Base-by-base conservation (phyloP, 2,329 filamentous ascomycete genomes). In the Claviceps digitariae region DNA sequence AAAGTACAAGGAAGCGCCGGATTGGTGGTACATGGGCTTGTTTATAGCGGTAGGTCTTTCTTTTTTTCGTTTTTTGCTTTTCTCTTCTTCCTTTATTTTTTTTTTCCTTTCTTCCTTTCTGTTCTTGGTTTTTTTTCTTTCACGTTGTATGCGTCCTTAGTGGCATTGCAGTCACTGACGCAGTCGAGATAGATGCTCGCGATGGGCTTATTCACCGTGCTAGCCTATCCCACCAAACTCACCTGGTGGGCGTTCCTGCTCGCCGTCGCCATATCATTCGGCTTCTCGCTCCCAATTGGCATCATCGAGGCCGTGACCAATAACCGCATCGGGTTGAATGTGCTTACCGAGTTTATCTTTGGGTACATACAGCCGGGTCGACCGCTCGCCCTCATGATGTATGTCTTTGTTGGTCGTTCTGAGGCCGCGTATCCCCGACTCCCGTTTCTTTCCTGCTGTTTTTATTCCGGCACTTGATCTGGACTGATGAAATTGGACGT, bases 361-460 rank as follows among this genome's bases (percentile, higher is more conserved):
- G 86, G 86, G 1, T 89, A 89, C 61, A 85, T 89, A 60, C 83
- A 87, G 57, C 84, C 84, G 0, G 86, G 86, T 2, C 71, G 78
- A 6, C 85, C 86, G 0, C 69, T 89, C 52, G 85, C 82, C 0
- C 77, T 88, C 56, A 89, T 90, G 84, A 74, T 88, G 70, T 86
- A 63, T 58, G 71, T 61, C 23, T 38, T 23, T 5, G 5, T 31
- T n/a, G 20, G 20, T 3, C 17, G 6, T 2, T 34, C 10, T 36
- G 12, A 9, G n/a, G n/a, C n/a, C n/a, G n/a, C n/a, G n/a, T n/a
- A n/a, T n/a, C n/a, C n/a, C n/a, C n/a, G n/a, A n/a, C n/a, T 12
- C 43, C 6, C 9, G 2, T n/a, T n/a, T 29, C 4, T 5, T n/a
- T 8, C 17, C 12, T 8, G 2, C 1, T 3, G 12, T 17, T 17